These are phyloP conservation scores for Papiliotrema terrestris DNA, from an alignment of 1,284 basidiomycete genomes.

Conservation along the genomic window DNA sequence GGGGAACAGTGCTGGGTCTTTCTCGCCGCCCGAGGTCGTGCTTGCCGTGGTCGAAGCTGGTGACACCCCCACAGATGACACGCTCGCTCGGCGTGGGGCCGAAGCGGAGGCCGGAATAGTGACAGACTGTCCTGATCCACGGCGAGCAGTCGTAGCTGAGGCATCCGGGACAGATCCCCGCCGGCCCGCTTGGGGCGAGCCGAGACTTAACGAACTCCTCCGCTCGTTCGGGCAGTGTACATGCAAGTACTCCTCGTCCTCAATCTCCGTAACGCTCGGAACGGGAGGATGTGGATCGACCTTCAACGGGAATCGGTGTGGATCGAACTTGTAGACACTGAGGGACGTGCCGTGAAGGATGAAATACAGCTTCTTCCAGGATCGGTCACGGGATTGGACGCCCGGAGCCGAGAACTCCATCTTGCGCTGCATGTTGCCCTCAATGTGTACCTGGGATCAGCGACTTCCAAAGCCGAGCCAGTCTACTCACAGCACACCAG, in stretches of 20 bases:
- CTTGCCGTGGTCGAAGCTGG: not conserved
- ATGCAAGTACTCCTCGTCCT: conserved; percentile 45
- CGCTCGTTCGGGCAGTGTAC: conserved; percentile 46
- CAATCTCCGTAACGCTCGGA: conserved; percentile 35
- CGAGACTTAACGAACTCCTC: conserved; percentile 17
- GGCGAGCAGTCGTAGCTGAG: not conserved
- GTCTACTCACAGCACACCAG: conserved; percentile 58
- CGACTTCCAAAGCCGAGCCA: not conserved
- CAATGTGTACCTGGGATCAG: conserved; percentile 63
- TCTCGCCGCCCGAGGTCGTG: conserved; percentile 16
- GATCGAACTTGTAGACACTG: conserved; percentile 70
- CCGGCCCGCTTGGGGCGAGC: not conserved
- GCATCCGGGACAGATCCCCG: not conserved
- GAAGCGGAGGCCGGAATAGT: not conserved
- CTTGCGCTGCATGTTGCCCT: conserved; percentile 83
- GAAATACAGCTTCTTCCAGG: conserved; percentile 85
- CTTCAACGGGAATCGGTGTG: conserved; percentile 49
- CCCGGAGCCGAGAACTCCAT: conserved; percentile 88
- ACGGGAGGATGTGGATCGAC: conserved; percentile 23
- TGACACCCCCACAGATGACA: not conserved
- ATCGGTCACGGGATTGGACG: conserved; percentile 80
- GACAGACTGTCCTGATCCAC: not conserved
- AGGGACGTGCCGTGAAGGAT: conserved; percentile 90
- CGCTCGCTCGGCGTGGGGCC: conserved; percentile 3
- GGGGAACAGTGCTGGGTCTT: conserved; percentile 41